phyloP scores from a whole-genome alignment of 495 filamentous ascomycete species.

The Aspergillus olivimuriae region DNA sequence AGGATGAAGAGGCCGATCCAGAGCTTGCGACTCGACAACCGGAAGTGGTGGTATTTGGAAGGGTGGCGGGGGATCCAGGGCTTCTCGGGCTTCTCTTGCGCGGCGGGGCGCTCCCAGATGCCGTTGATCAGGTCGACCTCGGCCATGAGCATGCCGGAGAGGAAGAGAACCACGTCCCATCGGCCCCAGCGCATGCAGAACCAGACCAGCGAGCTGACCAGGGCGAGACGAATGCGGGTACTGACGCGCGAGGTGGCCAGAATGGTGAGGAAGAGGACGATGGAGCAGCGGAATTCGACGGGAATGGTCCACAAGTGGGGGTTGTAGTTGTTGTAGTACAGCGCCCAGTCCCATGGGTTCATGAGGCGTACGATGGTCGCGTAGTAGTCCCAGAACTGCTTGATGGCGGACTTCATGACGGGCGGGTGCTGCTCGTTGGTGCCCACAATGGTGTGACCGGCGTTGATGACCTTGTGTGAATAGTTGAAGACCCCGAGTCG shows the following conservation, averaged over 20 bases:
- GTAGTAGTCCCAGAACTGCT: conserved; percentile 45
- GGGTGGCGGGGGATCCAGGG: conserved; percentile 16
- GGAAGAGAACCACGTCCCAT: conserved; percentile 55
- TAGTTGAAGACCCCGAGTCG: conserved; percentile 46
- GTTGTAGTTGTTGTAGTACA: conserved; percentile 54
- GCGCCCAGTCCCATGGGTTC: conserved; percentile 49
- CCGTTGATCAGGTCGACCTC: conserved; percentile 49
- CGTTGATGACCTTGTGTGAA: conserved; percentile 29
- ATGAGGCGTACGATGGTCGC: conserved; percentile 40
- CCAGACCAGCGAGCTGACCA: conserved; percentile 39
- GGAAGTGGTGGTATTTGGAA: conserved; percentile 25
- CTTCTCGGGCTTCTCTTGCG: conserved; percentile 16
- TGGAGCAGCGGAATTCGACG: conserved; percentile 59
- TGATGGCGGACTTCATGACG: conserved; percentile 37
- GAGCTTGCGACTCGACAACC: conserved; percentile 40
- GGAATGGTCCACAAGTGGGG: conserved; percentile 71
- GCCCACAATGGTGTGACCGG: conserved; percentile 37
- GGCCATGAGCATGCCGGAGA: conserved; percentile 53
- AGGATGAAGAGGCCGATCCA: conserved; percentile 46
- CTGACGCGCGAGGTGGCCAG: conserved; percentile 48
- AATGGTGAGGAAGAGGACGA: conserved; percentile 56
- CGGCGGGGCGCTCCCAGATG: conserved; percentile 28
- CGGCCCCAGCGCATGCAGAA: conserved; percentile 54
- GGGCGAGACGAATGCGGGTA: conserved; percentile 37
- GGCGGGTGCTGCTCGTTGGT: conserved; percentile 42